A percentile compares a stretch with the other conserved stretches of the same genome.
These are phyloP conservation scores for Tubosaeta sp. DNA, from an alignment of 768 basidiomycete species.

Conservation along the genomic window DNA sequence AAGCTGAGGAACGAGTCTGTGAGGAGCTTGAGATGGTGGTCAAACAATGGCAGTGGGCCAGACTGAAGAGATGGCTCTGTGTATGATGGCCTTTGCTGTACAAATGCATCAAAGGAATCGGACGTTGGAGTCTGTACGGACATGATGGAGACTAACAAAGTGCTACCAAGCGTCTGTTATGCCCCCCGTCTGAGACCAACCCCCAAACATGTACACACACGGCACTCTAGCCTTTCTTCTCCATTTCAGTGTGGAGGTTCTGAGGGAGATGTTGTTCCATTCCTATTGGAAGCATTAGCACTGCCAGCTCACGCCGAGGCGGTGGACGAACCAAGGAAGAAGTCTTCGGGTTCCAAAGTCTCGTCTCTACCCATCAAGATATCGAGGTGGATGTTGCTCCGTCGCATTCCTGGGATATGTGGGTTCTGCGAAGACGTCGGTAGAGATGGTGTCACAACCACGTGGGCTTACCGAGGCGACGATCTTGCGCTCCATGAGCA, in stretches of 20 bases:
- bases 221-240: slow-evolving; percentile 47
- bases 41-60: slow-evolving; percentile 69
- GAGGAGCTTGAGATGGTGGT: slow-evolving; percentile 62
- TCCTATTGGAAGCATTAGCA: slow-evolving; percentile 35
- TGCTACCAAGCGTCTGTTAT: not conserved
- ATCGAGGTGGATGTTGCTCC: slow-evolving; percentile 83
- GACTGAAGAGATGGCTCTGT: slow-evolving; percentile 28
- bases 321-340: slow-evolving; percentile 63
- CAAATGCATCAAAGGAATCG: slow-evolving; percentile 23
- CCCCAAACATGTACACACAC: slow-evolving; percentile 24
- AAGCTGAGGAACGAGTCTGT: slow-evolving; percentile 74
- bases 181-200: slow-evolving; percentile 3
- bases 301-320: not conserved
- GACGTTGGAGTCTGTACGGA: slow-evolving; percentile 10
- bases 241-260: slow-evolving; percentile 65
- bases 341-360: slow-evolving; percentile 67
- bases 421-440: slow-evolving; percentile 44
- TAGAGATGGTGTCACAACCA: not conserved
- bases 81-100: slow-evolving; percentile 21
- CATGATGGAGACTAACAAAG: slow-evolving; percentile 13
- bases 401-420: slow-evolving; percentile 59
- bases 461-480: slow-evolving; percentile 55
- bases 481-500: slow-evolving; percentile 91
- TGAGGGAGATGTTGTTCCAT: slow-evolving; percentile 46
- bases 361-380: slow-evolving; percentile 94